Base-by-base conservation (phyloP, 1,139 yeast genomes). In the Yamadazyma pseudoaaseri region DNA sequence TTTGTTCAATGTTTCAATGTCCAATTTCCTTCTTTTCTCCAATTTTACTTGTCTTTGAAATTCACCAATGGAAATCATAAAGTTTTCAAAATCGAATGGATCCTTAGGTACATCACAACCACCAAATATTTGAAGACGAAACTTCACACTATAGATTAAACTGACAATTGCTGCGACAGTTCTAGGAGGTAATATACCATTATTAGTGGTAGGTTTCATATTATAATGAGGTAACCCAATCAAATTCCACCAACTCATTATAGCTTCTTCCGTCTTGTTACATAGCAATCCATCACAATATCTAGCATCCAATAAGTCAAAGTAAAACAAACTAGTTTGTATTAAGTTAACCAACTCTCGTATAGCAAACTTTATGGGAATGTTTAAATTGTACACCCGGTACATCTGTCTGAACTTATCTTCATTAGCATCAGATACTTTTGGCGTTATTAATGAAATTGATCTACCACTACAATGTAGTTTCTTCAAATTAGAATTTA, bases 221-320 rank as follows among this genome's bases (percentile, higher is more conserved):
- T 54, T 74, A 56, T 70, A 80, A 48, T 81, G 82, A 8, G 76
- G 72, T 20, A 74, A 63, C 0, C 96, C 96, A 44, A 84, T 76
- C 29, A 77, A 57, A 29, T 70, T 71, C 97, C 97, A 90, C 97
- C 97, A 92, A 35, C 71, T 69, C 4, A 60, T 51, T 14, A 87
- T 73, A 0, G 95, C 95, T 24, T 64, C 72, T 41, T 81, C 82
- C 0, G 97, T 90, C 39, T 75, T 73, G 38, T 77, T 76, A 54
- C 97, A 92, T 5, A 87, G 61, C 14, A 90, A 61, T 0, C 97
- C 97, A 58, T 90, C 97, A 39, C 87, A 86, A 44, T 73, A 79
- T 27, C 64, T 63, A 0, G 87, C 82, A 37, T 78, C 81, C 14
- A 87, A 63, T 29, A 87, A 59, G 38, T 81, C 86, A 56, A 86